Conservation (phyloP, 352 stramenopile genomes). For the Globisporangium camurandrum region DNA sequence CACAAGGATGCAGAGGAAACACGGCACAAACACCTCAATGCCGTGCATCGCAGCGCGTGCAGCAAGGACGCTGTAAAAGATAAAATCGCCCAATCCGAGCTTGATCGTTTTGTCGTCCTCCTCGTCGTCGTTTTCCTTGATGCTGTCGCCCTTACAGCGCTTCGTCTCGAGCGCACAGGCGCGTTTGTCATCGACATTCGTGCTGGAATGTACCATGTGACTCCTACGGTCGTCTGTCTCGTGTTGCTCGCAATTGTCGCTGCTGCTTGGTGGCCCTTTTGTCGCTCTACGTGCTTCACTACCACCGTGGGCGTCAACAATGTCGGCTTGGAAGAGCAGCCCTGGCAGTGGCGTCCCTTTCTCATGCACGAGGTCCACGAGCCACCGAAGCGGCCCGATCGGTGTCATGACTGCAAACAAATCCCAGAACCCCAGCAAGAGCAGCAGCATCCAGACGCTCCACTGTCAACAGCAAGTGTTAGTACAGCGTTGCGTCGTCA, state of each 20-base stretch:
- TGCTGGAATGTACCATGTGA: no score
- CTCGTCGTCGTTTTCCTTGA: conserved; percentile 16
- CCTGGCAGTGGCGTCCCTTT: conserved; percentile 84
- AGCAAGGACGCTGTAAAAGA: conserved; percentile 97
- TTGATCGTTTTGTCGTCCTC: conserved; percentile 74
- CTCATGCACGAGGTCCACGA: conserved; percentile 91
- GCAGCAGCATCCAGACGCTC: conserved; percentile 83
- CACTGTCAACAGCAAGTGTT: conserved; percentile 28
- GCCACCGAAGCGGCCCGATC: conserved; percentile 89
- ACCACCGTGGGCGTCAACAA: conserved; percentile 32
- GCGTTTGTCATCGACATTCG: background rate
- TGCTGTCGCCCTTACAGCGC: conserved; percentile 3
- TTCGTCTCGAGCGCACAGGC: background rate
- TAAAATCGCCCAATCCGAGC: conserved; percentile 94
- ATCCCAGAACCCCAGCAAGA: conserved; percentile 95
- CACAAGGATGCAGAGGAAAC: conserved; percentile 89
- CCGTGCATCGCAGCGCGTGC: conserved; percentile 89
- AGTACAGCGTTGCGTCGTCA: no score
- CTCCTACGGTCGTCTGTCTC: no score
- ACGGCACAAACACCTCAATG: conserved; percentile 89
- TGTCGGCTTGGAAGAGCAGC: conserved; percentile 91
- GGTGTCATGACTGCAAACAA: conserved; percentile 95
- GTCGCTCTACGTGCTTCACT: no score
- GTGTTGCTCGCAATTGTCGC: background rate
- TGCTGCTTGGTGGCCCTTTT: no score